These are phyloP conservation scores for Rugonectria rugulosa DNA, from an alignment of 2,329 filamentous ascomycete genomes.

Conservation along the genomic window DNA sequence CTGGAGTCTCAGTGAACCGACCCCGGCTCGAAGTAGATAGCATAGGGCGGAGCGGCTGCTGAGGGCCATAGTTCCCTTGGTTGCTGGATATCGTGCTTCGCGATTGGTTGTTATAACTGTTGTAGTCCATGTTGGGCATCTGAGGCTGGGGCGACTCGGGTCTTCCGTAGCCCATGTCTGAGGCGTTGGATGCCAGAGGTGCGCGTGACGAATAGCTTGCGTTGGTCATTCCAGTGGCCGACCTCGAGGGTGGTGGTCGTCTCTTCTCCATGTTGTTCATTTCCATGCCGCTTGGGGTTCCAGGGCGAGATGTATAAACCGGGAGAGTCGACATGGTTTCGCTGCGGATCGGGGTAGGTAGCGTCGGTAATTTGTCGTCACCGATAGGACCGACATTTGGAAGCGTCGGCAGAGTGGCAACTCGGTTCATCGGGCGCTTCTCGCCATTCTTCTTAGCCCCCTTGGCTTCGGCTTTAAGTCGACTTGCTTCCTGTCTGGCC, in stretches of 20 bases:
- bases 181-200: conserved; percentile 66
- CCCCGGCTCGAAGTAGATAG: conserved; percentile 16
- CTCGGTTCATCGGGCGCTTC: conserved; percentile 57
- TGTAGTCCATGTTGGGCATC: conserved; percentile 40
- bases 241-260: conserved; percentile 55
- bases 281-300: conserved; percentile 61
- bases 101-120: conserved; percentile 39
- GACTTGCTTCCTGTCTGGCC: conserved; percentile 75
- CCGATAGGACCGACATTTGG: conserved; percentile 47
- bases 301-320: conserved; percentile 66
- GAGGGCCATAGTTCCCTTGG: conserved; percentile 42
- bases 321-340: conserved; percentile 70
- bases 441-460: conserved; percentile 63
- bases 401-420: conserved; percentile 74
- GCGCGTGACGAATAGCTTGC: conserved; percentile 71
- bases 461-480: conserved; percentile 58
- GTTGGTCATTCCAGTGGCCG: conserved; percentile 63
- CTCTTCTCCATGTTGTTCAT: conserved; percentile 61
- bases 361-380: conserved; percentile 60
- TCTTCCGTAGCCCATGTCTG: conserved; percentile 64
- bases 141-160: conserved; percentile 48
- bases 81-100: conserved; percentile 48
- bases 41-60: conserved; percentile 27
- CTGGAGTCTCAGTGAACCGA: conserved; percentile 42
- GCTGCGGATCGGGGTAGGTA: conserved; percentile 66